phyloP scores from a whole-genome alignment of 345 rosid species.

The Euphorbia peplus region DNA sequence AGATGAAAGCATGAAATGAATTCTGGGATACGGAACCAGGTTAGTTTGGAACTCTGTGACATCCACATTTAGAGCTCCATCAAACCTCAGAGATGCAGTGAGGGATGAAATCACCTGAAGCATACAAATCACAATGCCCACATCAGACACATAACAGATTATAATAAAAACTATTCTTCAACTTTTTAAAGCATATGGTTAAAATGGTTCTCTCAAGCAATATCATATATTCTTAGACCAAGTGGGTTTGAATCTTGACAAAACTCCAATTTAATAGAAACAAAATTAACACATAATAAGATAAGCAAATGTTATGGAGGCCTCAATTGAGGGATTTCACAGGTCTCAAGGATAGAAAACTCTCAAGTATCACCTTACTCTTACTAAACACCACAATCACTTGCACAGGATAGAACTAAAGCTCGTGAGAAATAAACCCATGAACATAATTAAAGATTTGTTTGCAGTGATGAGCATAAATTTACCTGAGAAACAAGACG shows the following conservation, averaged over 20 bases:
- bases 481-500: slow-evolving; percentile 27
- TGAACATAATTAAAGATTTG: not conserved
- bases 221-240: no score
- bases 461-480: not conserved
- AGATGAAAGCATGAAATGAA: slow-evolving; percentile 31
- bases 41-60: slow-evolving; percentile 31
- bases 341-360: no score
- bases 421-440: not conserved
- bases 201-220: no score
- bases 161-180: no score
- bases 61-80: slow-evolving; percentile 30
- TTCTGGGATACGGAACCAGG: slow-evolving; percentile 28
- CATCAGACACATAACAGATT: no score
- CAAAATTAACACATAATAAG: no score
- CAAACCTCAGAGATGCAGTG: slow-evolving; percentile 30
- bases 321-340: no score
- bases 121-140: not conserved
- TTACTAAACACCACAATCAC: not conserved
- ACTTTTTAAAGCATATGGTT: no score
- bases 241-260: no score
- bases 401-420: not conserved
- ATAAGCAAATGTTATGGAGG: no score
- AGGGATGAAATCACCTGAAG: slow-evolving; percentile 25
- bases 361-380: no score
- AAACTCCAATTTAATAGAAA: no score